These are phyloP conservation scores for Lasiosphaeria hispida DNA, from an alignment of 495 filamentous ascomycete genomes.

Conservation along the genomic window DNA sequence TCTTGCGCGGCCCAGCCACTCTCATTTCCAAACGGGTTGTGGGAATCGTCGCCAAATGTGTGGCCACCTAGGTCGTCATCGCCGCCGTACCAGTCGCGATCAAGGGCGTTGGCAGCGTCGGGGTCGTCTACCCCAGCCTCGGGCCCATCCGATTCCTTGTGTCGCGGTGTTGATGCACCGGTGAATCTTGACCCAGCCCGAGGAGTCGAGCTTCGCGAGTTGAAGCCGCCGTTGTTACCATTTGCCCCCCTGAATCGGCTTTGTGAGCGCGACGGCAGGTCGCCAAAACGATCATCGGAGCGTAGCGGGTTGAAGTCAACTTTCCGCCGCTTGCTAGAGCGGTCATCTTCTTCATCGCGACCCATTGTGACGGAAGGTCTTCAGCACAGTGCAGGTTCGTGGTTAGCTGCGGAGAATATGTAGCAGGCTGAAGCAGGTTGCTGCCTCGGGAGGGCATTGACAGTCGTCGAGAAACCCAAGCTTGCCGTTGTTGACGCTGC, in stretches of 20 bases:
- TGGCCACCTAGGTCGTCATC: slow-evolving; percentile 69
- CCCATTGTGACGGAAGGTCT: slow-evolving; percentile 19
- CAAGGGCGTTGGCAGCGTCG: slow-evolving; percentile 60
- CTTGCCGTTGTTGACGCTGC: neutral
- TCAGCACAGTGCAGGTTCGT: neutral
- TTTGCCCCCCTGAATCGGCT: slow-evolving; percentile 16
- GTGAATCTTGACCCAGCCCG: slow-evolving; percentile 37
- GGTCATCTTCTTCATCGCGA: slow-evolving; percentile 42
- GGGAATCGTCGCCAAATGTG: slow-evolving; percentile 74
- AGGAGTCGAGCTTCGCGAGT: slow-evolving; percentile 49
- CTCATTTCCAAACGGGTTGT: slow-evolving; percentile 48
- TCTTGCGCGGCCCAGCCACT: slow-evolving; percentile 69
- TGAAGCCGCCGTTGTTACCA: slow-evolving; percentile 34
- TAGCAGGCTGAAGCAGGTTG: neutral
- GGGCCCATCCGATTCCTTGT: slow-evolving; percentile 53
- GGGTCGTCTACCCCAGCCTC: slow-evolving; percentile 46
- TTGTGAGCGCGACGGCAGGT: slow-evolving; percentile 48
- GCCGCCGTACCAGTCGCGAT: slow-evolving; percentile 82
- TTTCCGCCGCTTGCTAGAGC: slow-evolving; percentile 60
- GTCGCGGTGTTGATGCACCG: slow-evolving; percentile 48
- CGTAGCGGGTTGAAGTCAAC: slow-evolving; percentile 57
- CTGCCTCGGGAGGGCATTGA: too few species aligned
- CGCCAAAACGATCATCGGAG: slow-evolving; percentile 55
- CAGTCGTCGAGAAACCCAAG: neutral
- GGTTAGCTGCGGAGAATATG: neutral